Conservation (phyloP, 768 basidiomycete species). For the Dacryopinax primogenitus region DNA sequence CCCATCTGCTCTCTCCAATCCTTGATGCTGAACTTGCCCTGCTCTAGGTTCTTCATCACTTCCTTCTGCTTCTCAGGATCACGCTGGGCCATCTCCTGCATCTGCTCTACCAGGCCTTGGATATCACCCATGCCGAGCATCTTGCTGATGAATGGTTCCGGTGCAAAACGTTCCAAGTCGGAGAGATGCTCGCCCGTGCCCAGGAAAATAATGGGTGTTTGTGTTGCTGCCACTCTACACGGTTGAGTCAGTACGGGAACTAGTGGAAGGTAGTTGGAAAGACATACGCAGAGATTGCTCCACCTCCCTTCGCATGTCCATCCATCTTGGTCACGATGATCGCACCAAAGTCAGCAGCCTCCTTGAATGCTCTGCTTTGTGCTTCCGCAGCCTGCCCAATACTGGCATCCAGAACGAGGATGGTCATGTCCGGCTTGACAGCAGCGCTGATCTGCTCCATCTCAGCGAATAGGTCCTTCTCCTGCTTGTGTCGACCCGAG, state of each 20-base stretch:
- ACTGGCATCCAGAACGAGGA: constrained; percentile 90
- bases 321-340: constrained; percentile 99
- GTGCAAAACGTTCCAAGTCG: constrained; percentile 90
- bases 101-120: constrained; percentile 95
- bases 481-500: constrained; percentile 92
- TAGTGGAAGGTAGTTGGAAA: not conserved
- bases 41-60: constrained; percentile 93
- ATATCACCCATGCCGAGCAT: constrained; percentile 90
- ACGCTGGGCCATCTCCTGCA: constrained; percentile 87
- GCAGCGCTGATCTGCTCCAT: constrained; percentile 95
- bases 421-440: constrained; percentile 91
- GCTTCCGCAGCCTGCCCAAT: constrained; percentile 98
- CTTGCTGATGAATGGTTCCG: constrained; percentile 95
- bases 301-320: constrained; percentile 97
- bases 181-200: constrained; percentile 97
- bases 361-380: constrained; percentile 93
- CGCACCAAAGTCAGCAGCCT: constrained; percentile 92
- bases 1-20: constrained; percentile 97
- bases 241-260: not conserved
- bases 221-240: constrained; percentile 86
- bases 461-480: constrained; percentile 90
- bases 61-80: constrained; percentile 97
- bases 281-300: constrained; percentile 94
- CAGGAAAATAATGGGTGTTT: constrained; percentile 96
- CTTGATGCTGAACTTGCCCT: constrained; percentile 90